Base-by-base conservation (phyloP, 148 eudicot genomes). In the Rhododendron williamsianum region DNA sequence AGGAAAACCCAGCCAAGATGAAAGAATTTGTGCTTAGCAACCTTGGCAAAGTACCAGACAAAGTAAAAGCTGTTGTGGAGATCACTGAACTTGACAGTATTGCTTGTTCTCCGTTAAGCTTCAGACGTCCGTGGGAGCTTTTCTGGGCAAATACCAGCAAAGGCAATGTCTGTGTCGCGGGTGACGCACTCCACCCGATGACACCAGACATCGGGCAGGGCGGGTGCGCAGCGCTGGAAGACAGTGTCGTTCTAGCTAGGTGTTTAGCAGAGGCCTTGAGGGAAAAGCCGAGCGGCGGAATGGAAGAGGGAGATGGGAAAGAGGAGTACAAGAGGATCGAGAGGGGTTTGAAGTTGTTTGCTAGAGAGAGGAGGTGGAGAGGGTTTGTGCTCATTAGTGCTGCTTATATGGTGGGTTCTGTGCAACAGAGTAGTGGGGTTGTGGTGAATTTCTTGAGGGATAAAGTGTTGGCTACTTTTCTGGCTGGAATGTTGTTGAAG, bases 161-260 rank as follows among this genome's bases (percentile, higher is more conserved):
- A 87, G 92, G 91, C 87, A 93, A 93, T 82, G 91, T 90, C 0
- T 89, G 93, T 43, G 90, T 92, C 16, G 87, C 88, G 1, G 96
- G 96, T 0, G 96, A 93, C 46, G 96, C 96, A 1, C 85, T 85
- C 58, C 96, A 93, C 60, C 91, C 94, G 6, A 91, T 92, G 94
- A 92, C 96, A 81, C 96, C 96, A 1, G 94, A 92, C 79, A 43
- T 93, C 4, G 96, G 92, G 72, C 96, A 93, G 84, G 96, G 96
- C 3, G 96, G 87, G 25, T 90, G 96, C 16, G 78, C 91, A 0
- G 91, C 96, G 1, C 81, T 93, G 15, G 96, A 93, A 58, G 96
- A 93, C 25, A 92, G 92, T 0, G 81, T 93, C 30, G 71, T 89
- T 83, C 74, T 93, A 4, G 94, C 91, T 21, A 84, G 87, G 82